Conservation (phyloP, 805 yeast genomes). For the Pichia scutulata region DNA sequence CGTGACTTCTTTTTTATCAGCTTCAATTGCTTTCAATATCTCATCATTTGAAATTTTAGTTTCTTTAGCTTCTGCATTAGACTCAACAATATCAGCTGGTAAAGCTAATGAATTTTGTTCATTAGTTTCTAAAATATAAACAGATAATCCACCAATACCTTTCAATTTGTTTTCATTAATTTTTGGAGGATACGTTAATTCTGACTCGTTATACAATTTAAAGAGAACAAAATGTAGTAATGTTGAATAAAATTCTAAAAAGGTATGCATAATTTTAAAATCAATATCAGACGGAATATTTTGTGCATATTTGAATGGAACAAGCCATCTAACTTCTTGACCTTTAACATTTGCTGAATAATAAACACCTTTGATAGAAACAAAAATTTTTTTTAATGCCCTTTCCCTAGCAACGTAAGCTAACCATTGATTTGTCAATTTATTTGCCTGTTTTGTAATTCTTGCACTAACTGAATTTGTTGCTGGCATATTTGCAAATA, state of each 20-base stretch:
- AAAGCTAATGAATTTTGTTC: constrained; percentile 30
- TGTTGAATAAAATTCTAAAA: constrained; percentile 92
- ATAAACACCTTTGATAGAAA: constrained; percentile 94
- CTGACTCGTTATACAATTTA: constrained; percentile 79
- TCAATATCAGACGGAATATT: constrained; percentile 91
- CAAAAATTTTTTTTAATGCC: constrained; percentile 79
- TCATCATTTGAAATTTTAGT: constrained; percentile 35
- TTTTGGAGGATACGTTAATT: constrained; percentile 85
- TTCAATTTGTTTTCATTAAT: constrained; percentile 65
- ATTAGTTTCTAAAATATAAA: constrained; percentile 65
- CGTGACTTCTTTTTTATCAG: constrained; percentile 32
- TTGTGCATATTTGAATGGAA: constrained; percentile 95
- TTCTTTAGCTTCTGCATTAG: constrained; percentile 25
- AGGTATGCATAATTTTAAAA: constrained; percentile 93
- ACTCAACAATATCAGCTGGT: constrained; percentile 24
- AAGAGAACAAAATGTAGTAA: constrained; percentile 78
- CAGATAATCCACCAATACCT: constrained; percentile 83
- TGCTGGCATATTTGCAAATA: constrained; percentile 93
- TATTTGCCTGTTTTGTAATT: constrained; percentile 82
- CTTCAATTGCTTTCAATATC: constrained; percentile 44
- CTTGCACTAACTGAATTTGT: constrained; percentile 72
- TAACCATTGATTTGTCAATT: constrained; percentile 87
- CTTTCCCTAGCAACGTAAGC: constrained; percentile 87
- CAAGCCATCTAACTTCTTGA: constrained; percentile 92
- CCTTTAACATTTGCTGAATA: constrained; percentile 87